Base-by-base conservation (phyloP, 129 eudicot genomes). In the Logfia minima region DNA sequence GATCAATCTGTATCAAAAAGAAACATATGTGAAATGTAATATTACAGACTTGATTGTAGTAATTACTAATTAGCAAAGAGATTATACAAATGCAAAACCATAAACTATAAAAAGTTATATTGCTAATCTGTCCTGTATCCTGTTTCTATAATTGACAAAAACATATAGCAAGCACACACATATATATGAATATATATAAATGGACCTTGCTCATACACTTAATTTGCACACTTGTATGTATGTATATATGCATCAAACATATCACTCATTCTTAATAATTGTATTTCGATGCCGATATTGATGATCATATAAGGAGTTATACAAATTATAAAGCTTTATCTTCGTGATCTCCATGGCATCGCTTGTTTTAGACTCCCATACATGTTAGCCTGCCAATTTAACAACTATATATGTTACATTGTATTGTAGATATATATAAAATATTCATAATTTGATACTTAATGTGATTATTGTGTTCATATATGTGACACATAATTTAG, bases 351-450 rank as follows among this genome's bases (percentile, higher is more conserved):
- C 96, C 90, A 84, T 62, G 80, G 91, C 31, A 90, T 78, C 39
- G 83, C 92, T 56, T 86, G 88, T 75, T 88, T 90, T 4, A 88
- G 73, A 69, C 80, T 86, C 28, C 78, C 93, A 64, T 74, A 86
- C 58, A 88, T 70, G 66, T 63, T 82, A 14, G 77, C 87, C 96
- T 90, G 96, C 34, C 66, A 31, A 52, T 69, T 78, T 59, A 61
- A 70, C n/a, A 59, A 5, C 24, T 16, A 58, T 32, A 19, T 66
- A 65, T 8, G 63, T 56, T 56, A 56, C 55, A 7, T 21, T 58
- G 28, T 58, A 7, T 21, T 58, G 28, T 58, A n/a, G 28, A 58
- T 17, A 34, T 18, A 17, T 18, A n/a, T 19, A 55, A 19, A 8
- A 58, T 1, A 58, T 14, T 58, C 9, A 58, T 19, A 19, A 21